phyloP scores from a whole-genome alignment of 768 basidiomycete genomes.

The Suillus hirtellus region DNA sequence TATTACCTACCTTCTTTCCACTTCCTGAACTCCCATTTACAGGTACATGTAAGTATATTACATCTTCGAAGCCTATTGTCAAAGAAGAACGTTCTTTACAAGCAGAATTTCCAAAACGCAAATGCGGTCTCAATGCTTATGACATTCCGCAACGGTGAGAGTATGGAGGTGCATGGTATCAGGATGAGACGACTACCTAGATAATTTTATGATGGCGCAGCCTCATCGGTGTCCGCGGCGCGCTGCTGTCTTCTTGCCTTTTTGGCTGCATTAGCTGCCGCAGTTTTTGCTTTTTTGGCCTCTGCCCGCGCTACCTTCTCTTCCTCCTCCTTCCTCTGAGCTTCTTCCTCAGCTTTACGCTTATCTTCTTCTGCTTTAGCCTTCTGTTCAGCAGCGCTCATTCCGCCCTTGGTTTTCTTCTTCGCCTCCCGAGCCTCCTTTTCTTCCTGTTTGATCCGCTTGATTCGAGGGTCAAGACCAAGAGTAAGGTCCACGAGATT shows the following conservation, averaged over 20 bases:
- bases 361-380: slow-evolving; percentile 56
- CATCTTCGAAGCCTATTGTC: neutral
- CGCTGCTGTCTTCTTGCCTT: slow-evolving; percentile 76
- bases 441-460: slow-evolving; percentile 94
- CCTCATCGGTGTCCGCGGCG: slow-evolving; percentile 40
- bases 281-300: slow-evolving; percentile 82
- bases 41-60: neutral
- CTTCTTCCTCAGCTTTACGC: slow-evolving; percentile 69
- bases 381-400: slow-evolving; percentile 47
- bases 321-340: slow-evolving; percentile 76
- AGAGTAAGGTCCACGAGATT: slow-evolving; percentile 85
- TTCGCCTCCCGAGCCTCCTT: slow-evolving; percentile 93
- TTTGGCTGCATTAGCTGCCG: slow-evolving; percentile 88
- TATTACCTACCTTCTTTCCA: slow-evolving; percentile 4
- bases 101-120: slow-evolving; percentile 1
- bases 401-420: slow-evolving; percentile 58
- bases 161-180: neutral
- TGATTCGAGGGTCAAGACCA: slow-evolving; percentile 89
- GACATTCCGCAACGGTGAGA: neutral
- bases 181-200: neutral
- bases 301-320: slow-evolving; percentile 76
- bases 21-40: neutral
- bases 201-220: slow-evolving; percentile 11
- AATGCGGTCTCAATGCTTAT: neutral
- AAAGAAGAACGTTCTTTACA: neutral